These are phyloP conservation scores for Trichoderma lentiforme DNA, from an alignment of 2,329 filamentous ascomycete genomes.

Conservation along the genomic window DNA sequence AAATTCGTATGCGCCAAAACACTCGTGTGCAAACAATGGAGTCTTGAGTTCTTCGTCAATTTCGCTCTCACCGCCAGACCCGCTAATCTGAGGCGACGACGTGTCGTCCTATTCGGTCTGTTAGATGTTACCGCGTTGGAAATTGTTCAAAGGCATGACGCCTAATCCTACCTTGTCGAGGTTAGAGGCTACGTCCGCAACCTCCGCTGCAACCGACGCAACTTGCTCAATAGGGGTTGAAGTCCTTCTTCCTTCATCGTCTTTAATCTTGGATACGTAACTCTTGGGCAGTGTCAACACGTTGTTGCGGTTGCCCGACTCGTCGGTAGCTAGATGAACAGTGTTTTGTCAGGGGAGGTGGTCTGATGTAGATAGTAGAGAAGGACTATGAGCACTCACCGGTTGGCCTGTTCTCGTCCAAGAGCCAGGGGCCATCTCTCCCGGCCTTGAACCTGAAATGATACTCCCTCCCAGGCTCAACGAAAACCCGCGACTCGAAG, in stretches of 20 bases:
- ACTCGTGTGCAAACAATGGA: conserved; percentile 48
- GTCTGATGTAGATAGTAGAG: background rate
- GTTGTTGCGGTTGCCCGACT: conserved; percentile 20
- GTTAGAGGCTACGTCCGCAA: conserved; percentile 40
- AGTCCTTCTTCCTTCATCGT: conserved; percentile 26
- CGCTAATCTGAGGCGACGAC: conserved; percentile 13
- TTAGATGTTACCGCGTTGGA: conserved; percentile 17
- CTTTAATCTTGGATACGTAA: conserved; percentile 15
- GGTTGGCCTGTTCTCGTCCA: conserved; percentile 60
- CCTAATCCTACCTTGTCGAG: conserved; percentile 31
- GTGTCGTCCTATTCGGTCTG: conserved; percentile 21
- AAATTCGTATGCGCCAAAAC: conserved; percentile 40
- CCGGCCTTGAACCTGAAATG: conserved; percentile 75
- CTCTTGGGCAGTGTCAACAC: conserved; percentile 22
- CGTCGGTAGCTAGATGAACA: conserved; percentile 20
- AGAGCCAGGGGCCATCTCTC: conserved; percentile 64
- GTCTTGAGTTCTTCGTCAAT: conserved; percentile 28
- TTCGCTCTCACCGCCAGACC: conserved; percentile 21
- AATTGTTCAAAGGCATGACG: background rate
- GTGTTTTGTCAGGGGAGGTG: background rate
- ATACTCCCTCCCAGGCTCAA: conserved; percentile 56
- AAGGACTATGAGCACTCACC: conserved; percentile 41
- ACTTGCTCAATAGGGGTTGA: conserved; percentile 41
- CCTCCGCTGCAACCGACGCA: conserved; percentile 43
- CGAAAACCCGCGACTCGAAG: conserved; percentile 56